Evolutionary conservation across 2,329 filamentous ascomycete genomes (phyloP).

Genomic region (Bimuria novae-zelandiae): DNA sequence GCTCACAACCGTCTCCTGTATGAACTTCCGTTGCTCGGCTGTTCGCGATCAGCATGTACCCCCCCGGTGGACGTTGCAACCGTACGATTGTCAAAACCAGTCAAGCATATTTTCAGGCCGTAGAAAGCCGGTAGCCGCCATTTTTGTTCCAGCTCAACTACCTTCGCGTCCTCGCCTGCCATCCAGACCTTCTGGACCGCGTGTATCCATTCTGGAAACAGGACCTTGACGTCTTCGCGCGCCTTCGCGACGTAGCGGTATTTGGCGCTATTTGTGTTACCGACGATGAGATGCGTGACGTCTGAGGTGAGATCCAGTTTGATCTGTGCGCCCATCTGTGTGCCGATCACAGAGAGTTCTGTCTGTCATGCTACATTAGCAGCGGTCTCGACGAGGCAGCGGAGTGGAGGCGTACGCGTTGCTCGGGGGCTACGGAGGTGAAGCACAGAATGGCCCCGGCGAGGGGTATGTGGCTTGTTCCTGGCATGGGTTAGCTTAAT

Average conservation of each 20-base stretch:
- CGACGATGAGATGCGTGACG: conserved; percentile 92
- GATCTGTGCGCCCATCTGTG: conserved; percentile 83
- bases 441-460: conserved; percentile 79
- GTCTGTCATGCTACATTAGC: conserved; percentile 40
- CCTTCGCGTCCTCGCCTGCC: conserved; percentile 73
- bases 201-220: conserved; percentile 83
- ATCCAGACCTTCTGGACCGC: conserved; percentile 82
- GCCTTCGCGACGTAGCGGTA: conserved; percentile 94
- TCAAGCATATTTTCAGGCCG: conserved; percentile 68
- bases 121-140: conserved; percentile 68
- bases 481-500: conserved; percentile 25
- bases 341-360: conserved; percentile 66
- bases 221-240: conserved; percentile 80
- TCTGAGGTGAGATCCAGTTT: conserved; percentile 94
- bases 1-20: conserved; percentile 68
- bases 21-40: conserved; percentile 69
- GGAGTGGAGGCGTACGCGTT: conserved; percentile 61
- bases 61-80: background rate
- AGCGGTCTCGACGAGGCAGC: background rate
- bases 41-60: conserved; percentile 31
- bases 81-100: conserved; percentile 70
- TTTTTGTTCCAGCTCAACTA: conserved; percentile 68
- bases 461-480: conserved; percentile 44
- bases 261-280: conserved; percentile 86
- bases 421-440: conserved; percentile 79